phyloP scores from a whole-genome alignment of 2,329 filamentous ascomycete genomes.

The Pseudocercospora musae region DNA sequence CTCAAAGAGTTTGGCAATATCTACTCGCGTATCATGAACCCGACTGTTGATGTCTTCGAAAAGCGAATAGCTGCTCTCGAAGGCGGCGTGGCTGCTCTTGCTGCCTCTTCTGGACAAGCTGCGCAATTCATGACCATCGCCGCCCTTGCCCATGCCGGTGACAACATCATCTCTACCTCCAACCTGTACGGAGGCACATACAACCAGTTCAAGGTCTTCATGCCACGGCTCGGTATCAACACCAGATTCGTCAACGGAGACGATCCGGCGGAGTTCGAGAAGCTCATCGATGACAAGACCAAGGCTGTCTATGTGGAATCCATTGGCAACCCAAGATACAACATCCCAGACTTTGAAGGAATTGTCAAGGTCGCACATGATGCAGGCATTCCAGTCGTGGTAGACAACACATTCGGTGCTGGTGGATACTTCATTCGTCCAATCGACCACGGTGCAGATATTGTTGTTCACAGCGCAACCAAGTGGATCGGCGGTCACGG shows the following conservation, averaged over 20 bases:
- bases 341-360: slow-evolving; percentile 84
- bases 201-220: slow-evolving; percentile 91
- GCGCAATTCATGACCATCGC: slow-evolving; percentile 89
- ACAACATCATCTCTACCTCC: slow-evolving; percentile 88
- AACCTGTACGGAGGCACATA: slow-evolving; percentile 95
- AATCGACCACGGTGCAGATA: slow-evolving; percentile 87
- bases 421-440: slow-evolving; percentile 85
- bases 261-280: slow-evolving; percentile 71
- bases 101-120: slow-evolving; percentile 79
- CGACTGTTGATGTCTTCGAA: slow-evolving; percentile 93
- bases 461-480: slow-evolving; percentile 89
- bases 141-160: slow-evolving; percentile 78
- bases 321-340: slow-evolving; percentile 92
- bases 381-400: slow-evolving; percentile 59
- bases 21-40: slow-evolving; percentile 96
- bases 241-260: slow-evolving; percentile 88
- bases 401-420: slow-evolving; percentile 94
- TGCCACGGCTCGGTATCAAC: slow-evolving; percentile 79
- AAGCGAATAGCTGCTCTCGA: slow-evolving; percentile 95
- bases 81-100: slow-evolving; percentile 82
- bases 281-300: slow-evolving; percentile 85
- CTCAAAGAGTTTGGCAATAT: slow-evolving; percentile 98
- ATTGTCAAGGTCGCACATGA: slow-evolving; percentile 77
- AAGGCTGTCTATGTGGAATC: slow-evolving; percentile 90
- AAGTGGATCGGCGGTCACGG: slow-evolving; percentile 98